Base-by-base conservation (phyloP, 2,329 filamentous ascomycete species). In the Ampelomyces quisqualis region DNA sequence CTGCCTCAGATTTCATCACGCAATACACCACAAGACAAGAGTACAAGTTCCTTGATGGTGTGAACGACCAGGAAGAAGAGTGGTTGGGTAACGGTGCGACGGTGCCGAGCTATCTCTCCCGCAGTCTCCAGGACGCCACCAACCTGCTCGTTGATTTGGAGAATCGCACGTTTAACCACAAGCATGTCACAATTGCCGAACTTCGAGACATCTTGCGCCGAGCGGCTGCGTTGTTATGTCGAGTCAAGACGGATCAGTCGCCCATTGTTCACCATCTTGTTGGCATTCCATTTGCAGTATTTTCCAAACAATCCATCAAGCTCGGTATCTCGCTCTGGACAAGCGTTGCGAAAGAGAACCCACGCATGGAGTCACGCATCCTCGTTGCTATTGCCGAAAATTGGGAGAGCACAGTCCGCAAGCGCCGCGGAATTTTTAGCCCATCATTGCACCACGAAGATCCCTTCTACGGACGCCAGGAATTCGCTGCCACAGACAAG, bases 1-100 rank as follows among this genome's bases (percentile, higher is more conserved):
- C 90, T 8, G 90, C 88, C 0, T 97, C 93, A 2, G 91, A 97
- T 64, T 95, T 98, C 58, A 82, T 98, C 62, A 90, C 93, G 2
- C 91, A 98, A 62, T 98, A 98, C 65, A 97, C 91, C 3, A 94
- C 90, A 18, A 86, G 93, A 24, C 94, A 98, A 65, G 90, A 95
- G 62, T 98, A 98, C 67, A 84, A 90, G 41, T 91, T 91, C 61
- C 82, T 89, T 8, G 89, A 95, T 63, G 79, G 82, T 2, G 72
- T 86, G 24, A 81, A 84, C 1, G 83, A 86, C 43, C 80, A 84
- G 46, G 82, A 84, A 44, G 75, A 78, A 44, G 65, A 68, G 32
- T 79, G 85, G 72, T 70, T 85, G 74, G 55, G 82, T 78, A 61
- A 81, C 75, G 32, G 59, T 8, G 52, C 55, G 6, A n/a, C 43